Evolutionary conservation across 768 basidiomycete genomes (phyloP), one percentile per base, ranked within the genome.

Genomic region (Calocybe cyanea): DNA sequence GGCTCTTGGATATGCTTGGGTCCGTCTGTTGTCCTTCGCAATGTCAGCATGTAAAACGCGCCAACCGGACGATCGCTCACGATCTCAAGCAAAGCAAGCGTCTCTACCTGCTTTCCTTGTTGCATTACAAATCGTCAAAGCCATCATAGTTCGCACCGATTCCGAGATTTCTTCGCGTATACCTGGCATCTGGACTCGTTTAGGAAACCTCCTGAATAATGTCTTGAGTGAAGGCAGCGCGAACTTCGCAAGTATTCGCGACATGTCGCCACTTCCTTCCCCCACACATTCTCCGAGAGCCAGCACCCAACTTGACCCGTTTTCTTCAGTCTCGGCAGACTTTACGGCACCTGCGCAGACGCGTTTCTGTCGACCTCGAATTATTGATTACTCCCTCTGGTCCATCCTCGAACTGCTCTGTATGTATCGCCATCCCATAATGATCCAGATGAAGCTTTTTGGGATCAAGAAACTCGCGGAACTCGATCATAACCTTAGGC

Each of bases 341-440:
- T 65, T 43, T 59, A 58, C 45, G 50, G 38, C 56, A 9, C 48
- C 52, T 40, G 64, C 55, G 33, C 54, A 50, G 52, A 45, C 51
- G 2, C 55, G 49, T 34, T 57, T 61, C 39, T 53, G 56, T 21
- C 65, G 63, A 33, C 85, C 85, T 2, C 72, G 84, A 21, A 65
- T 84, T 19, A 66, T 86, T 4, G 87, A 90, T 59, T 89, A 87
- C 52, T 64, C 78, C 7, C 67, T 83, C 1, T 88, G 86, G 86
- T 88, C 87, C 2, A 60, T 81, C 21, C 63, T 88, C 20, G 83
- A 87, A 54, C 71, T 85, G 43, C 60, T 85, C 14, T 84, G 79
- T 51, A 70, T 78, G 1, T 77, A 75, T 54, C 73, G 83, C 14
- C 80, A 66, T 31, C 85, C 86, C 0, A 69, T 90, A 21, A 65